Conservation (phyloP, 176 grass and related monocot species). For the Musa beccarii region DNA sequence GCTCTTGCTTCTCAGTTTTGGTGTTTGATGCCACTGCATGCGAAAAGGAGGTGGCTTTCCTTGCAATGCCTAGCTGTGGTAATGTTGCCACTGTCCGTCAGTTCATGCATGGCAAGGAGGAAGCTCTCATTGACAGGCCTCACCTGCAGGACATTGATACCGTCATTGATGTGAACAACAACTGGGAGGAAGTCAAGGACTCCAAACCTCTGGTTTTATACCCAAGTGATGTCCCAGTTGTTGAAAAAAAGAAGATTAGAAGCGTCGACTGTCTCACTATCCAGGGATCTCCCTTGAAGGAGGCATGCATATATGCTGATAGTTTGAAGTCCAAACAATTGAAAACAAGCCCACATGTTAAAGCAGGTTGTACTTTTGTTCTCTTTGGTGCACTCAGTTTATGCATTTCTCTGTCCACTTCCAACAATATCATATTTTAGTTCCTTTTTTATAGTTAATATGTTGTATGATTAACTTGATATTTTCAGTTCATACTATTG, state of each 20-base stretch:
- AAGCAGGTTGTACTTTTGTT: background rate
- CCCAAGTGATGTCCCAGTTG: slow-evolving; percentile 1
- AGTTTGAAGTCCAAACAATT: background rate
- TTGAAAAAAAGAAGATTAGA: slow-evolving; percentile 15
- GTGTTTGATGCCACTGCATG: slow-evolving; percentile 44
- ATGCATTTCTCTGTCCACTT: background rate
- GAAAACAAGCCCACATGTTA: background rate
- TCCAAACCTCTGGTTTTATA: slow-evolving; percentile 8
- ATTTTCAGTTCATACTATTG: too few relatives aligned
- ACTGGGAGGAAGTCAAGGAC: background rate
- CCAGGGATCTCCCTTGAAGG: slow-evolving; percentile 11
- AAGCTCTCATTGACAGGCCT: background rate
- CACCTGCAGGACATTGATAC: background rate
- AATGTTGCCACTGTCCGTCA: background rate
- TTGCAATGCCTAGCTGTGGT: slow-evolving; percentile 14
- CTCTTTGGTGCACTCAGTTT: background rate
- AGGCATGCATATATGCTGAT: background rate
- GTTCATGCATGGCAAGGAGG: background rate
- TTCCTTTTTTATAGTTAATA: too few relatives aligned
- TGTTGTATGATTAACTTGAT: too few relatives aligned
- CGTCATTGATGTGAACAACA: background rate
- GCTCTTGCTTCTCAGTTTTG: slow-evolving; percentile 40
- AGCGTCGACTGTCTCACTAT: background rate
- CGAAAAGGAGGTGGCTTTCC: slow-evolving; percentile 35
- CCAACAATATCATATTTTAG: background rate